phyloP scores from a whole-genome alignment of 768 basidiomycete genomes.

The Hypholoma fasciculare region DNA sequence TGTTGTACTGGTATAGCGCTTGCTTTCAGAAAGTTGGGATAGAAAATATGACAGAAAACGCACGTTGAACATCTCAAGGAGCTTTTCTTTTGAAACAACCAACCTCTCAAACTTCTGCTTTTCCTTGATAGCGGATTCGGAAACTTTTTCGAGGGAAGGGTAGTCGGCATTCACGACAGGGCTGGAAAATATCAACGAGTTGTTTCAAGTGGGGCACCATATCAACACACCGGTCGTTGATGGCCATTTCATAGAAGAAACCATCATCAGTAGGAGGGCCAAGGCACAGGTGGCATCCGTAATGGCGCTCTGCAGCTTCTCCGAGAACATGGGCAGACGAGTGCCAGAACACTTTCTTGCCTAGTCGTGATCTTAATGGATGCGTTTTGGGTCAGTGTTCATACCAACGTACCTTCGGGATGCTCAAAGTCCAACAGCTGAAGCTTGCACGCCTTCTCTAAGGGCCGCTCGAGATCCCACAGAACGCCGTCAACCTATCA shows the following conservation, averaged over 20 bases:
- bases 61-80: constrained; percentile 95
- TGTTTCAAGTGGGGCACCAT: background rate
- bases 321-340: constrained; percentile 98
- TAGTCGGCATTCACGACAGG: constrained; percentile 83
- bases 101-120: constrained; percentile 97
- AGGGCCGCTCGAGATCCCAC: constrained; percentile 94
- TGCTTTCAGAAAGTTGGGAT: background rate
- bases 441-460: constrained; percentile 82
- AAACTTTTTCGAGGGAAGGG: constrained; percentile 83
- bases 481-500: constrained; percentile 77
- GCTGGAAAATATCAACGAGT: constrained; percentile 34
- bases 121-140: constrained; percentile 89
- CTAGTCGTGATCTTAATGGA: constrained; percentile 32
- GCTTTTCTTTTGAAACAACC: constrained; percentile 90
- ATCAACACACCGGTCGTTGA: constrained; percentile 66
- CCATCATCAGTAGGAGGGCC: constrained; percentile 98
- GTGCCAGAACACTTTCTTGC: constrained; percentile 99
- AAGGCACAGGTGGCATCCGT: constrained; percentile 95
- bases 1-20: constrained; percentile 77
- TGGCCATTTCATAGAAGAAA: constrained; percentile 99
- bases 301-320: constrained; percentile 93
- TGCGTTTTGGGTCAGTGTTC: background rate
- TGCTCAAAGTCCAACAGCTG: constrained; percentile 92
- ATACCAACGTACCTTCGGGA: constrained; percentile 62
- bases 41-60: constrained; percentile 24